phyloP scores from a whole-genome alignment of 225 moss, liverwort and hornwort species.

The Rhytidiadelphus loreus region DNA sequence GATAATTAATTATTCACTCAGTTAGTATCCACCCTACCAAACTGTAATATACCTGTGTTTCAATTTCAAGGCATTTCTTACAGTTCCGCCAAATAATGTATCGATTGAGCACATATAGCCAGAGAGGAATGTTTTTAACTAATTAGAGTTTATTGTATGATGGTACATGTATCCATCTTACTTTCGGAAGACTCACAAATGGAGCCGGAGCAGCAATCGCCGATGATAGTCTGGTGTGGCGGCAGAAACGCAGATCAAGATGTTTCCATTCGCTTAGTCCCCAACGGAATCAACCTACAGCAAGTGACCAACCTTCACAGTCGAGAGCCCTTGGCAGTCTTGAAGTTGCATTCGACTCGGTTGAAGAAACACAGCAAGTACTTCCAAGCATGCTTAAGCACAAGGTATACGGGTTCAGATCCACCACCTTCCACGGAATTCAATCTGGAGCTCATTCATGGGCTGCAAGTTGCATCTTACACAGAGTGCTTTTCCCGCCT shows the following conservation, averaged over 20 bases:
- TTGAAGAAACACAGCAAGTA: background rate
- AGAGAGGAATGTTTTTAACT: too few relatives aligned
- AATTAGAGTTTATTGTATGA: background rate
- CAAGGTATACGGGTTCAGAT: background rate
- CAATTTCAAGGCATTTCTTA: background rate
- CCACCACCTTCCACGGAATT: too few relatives aligned
- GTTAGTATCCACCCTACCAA: background rate
- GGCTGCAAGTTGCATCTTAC: too few relatives aligned
- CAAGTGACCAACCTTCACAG: background rate
- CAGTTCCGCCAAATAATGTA: background rate
- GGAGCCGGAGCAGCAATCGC: background rate
- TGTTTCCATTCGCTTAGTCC: background rate
- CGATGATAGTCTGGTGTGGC: background rate
- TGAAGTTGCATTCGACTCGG: background rate
- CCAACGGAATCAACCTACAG: background rate
- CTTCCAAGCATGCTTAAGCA: background rate
- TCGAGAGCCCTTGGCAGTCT: too few relatives aligned
- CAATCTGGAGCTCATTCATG: too few relatives aligned
- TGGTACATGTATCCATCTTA: background rate
- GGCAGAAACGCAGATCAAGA: background rate
- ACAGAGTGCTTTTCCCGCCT: too few relatives aligned
- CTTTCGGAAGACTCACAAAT: background rate
- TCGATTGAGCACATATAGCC: background rate
- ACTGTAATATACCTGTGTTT: background rate
- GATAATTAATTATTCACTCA: background rate